These are phyloP conservation scores for Cystoisospora suis DNA, from an alignment of 169 alveolate species.

Conservation along the genomic window DNA sequence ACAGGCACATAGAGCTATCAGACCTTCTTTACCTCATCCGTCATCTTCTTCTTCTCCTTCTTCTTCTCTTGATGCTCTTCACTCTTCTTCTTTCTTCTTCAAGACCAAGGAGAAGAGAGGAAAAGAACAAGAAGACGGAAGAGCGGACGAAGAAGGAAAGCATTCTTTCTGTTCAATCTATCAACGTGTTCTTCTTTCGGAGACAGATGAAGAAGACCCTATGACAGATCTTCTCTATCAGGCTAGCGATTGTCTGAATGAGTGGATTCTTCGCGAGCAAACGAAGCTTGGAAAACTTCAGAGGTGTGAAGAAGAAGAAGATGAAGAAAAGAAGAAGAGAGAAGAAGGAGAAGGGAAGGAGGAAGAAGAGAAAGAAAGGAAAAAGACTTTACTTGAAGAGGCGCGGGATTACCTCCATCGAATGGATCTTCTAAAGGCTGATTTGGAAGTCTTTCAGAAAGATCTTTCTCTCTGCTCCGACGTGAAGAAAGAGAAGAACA, in stretches of 20 bases:
- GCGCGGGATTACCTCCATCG: no score
- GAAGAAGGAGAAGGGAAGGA: background rate
- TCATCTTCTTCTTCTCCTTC: background rate
- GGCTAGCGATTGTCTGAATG: no score
- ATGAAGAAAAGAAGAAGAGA: background rate
- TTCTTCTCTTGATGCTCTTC: background rate
- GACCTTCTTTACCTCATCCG: background rate
- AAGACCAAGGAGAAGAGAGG: background rate
- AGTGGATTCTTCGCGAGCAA: no score
- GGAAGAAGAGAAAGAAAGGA: background rate
- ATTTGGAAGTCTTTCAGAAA: no score
- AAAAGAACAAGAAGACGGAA: background rate
- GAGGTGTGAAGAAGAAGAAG: background rate
- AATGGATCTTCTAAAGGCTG: no score
- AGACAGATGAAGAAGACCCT: no score
- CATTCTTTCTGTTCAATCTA: no score
- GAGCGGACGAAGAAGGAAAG: background rate
- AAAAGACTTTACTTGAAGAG: background rate
- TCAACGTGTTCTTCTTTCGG: no score
- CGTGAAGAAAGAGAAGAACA: background rate
- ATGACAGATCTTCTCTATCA: no score
- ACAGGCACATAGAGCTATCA: no score
- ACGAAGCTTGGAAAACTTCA: background rate
- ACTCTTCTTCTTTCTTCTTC: background rate
- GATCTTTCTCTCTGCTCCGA: no score